Conservation (phyloP, 768 basidiomycete species). For the Boletus rubroflammeus region DNA sequence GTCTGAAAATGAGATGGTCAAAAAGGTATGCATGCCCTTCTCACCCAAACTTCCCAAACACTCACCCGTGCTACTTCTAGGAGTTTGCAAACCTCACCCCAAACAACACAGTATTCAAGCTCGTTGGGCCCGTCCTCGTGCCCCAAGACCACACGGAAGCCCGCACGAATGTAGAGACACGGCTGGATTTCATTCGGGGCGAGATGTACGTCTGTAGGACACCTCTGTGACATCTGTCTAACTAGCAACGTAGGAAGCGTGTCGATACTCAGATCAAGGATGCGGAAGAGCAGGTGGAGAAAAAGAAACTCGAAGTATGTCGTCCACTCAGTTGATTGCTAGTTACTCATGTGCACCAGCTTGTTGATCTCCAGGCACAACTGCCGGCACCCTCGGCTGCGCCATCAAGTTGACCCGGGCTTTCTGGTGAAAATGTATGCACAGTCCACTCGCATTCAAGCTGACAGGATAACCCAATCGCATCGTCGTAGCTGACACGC, state of each 20-base stretch:
- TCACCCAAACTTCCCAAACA: neutral
- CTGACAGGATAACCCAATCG: neutral
- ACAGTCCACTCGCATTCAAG: neutral
- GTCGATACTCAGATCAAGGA: slow-evolving; percentile 83
- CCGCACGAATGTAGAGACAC: slow-evolving; percentile 81
- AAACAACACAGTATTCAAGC: slow-evolving; percentile 83
- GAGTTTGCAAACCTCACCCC: slow-evolving; percentile 76
- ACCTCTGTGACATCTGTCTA: neutral
- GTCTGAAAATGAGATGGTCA: slow-evolving; percentile 88
- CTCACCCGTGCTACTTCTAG: slow-evolving; percentile 38
- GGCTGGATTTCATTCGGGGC: slow-evolving; percentile 80
- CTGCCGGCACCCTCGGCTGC: slow-evolving; percentile 38
- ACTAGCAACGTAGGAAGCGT: slow-evolving; percentile 51
- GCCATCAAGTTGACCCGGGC: slow-evolving; percentile 5
- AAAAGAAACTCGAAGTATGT: slow-evolving; percentile 76
- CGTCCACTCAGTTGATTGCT: neutral
- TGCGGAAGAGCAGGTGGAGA: slow-evolving; percentile 68
- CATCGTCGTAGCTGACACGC: neutral
- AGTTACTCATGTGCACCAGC: slow-evolving; percentile 37
- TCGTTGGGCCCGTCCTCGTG: slow-evolving; percentile 86
- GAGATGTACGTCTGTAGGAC: slow-evolving; percentile 65
- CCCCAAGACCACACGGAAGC: slow-evolving; percentile 88
- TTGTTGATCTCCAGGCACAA: slow-evolving; percentile 63
- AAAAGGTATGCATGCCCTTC: slow-evolving; percentile 56
- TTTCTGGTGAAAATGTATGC: neutral